Conservation (phyloP, 2,329 filamentous ascomycete species). For the Stromatinia cepivora region DNA sequence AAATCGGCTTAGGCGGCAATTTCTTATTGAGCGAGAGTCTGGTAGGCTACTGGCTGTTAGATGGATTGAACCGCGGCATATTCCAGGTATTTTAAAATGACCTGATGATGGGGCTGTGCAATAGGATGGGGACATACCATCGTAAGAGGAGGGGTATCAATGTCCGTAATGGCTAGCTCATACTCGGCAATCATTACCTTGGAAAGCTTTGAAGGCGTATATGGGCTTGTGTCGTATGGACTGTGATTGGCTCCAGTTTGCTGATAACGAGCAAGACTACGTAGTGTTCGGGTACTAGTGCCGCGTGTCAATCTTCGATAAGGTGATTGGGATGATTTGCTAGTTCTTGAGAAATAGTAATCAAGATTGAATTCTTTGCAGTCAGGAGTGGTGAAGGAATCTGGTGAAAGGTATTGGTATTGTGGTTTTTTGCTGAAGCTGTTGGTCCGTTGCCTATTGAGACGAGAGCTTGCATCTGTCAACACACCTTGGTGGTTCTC, state of each 20-base stretch:
- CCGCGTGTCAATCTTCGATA: background rate
- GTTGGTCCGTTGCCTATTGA: conserved; percentile 5
- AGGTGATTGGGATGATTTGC: background rate
- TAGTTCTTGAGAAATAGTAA: background rate
- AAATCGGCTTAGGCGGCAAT: conserved; percentile 12
- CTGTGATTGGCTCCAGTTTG: background rate
- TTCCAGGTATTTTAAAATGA: background rate
- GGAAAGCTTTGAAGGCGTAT: conserved; percentile 16
- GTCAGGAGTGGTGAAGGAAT: background rate
- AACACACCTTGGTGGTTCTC: background rate
- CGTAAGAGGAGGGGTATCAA: background rate
- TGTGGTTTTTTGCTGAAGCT: background rate
- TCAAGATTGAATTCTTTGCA: background rate
- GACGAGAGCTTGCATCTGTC: background rate
- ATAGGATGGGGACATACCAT: conserved; percentile 6
- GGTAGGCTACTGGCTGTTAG: conserved; percentile 1
- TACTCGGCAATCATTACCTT: conserved; percentile 15
- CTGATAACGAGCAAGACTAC: background rate
- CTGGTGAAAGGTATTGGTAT: background rate
- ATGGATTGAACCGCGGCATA: background rate
- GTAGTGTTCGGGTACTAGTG: background rate
- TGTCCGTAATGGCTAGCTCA: background rate
- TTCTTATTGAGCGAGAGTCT: conserved; percentile 7
- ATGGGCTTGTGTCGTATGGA: background rate
- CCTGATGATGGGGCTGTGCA: background rate